Percentiles rank a stretch among this genome's conserved stretches.
Conservation (phyloP, 176 grass and related monocot genomes). For the Coix lacrymajobi region DNA sequence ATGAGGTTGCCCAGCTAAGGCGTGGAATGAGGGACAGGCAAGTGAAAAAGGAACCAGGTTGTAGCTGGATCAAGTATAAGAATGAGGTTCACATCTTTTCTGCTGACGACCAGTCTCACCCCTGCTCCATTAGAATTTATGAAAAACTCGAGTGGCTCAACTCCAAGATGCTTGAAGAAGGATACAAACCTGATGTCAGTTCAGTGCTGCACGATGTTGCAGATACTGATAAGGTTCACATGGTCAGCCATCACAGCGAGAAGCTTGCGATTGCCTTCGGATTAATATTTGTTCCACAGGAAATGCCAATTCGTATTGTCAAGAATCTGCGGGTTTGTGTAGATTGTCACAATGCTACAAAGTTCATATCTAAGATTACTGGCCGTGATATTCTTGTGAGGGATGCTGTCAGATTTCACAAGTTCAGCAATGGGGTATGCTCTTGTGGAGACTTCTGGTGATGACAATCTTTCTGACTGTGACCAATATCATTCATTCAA, state of each 20-base stretch:
- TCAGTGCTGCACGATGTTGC: conserved; percentile 58
- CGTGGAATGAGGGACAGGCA: conserved; percentile 63
- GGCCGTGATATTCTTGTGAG: conserved; percentile 65
- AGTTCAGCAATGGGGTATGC: conserved; percentile 51
- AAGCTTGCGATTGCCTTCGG: conserved; percentile 74
- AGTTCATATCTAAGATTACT: conserved; percentile 64
- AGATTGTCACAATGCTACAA: conserved; percentile 72
- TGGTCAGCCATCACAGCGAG: conserved; percentile 66
- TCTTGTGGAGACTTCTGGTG: conserved; percentile 78
- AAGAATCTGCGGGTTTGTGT: conserved; percentile 61
- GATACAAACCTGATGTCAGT: conserved; percentile 62
- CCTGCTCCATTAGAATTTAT: conserved; percentile 48
- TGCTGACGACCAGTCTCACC: conserved; percentile 64
- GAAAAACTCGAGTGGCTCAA: conserved; percentile 54
- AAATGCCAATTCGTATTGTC: conserved; percentile 57
- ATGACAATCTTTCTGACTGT: background rate
- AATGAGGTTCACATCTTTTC: conserved; percentile 81
- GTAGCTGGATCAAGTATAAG: conserved; percentile 79
- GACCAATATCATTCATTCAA: background rate
- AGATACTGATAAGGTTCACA: conserved; percentile 58
- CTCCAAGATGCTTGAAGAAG: conserved; percentile 50
- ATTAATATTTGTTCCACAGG: conserved; percentile 53
- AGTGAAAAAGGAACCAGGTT: conserved; percentile 78
- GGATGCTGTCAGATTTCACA: conserved; percentile 66
- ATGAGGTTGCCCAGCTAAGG: conserved; percentile 51